Evolutionary conservation across 257 asterid genomes (phyloP).

Genomic region (Ligustrum vulgare): DNA sequence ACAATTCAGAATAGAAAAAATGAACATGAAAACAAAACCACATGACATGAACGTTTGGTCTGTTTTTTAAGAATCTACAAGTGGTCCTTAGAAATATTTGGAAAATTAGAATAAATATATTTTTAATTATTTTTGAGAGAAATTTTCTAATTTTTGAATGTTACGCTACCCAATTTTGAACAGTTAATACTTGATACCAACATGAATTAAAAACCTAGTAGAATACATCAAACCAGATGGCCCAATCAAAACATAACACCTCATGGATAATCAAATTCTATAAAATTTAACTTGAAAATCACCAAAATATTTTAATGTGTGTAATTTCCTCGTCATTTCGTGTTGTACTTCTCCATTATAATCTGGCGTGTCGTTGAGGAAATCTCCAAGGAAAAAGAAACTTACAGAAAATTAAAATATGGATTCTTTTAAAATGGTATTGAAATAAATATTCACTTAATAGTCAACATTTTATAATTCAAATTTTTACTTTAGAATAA

Average conservation of each 20-base stretch:
- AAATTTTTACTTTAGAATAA: too few species aligned
- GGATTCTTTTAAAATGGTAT: too few species aligned
- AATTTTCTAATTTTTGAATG: too few species aligned
- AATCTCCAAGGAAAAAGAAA: not conserved
- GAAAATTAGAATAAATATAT: too few species aligned
- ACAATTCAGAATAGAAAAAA: too few species aligned
- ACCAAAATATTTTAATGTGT: not conserved
- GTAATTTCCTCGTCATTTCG: not conserved
- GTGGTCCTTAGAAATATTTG: too few species aligned
- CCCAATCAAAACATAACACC: slow-evolving; percentile 9
- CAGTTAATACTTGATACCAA: not conserved
- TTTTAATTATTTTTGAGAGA: too few species aligned
- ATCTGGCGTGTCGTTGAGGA: not conserved
- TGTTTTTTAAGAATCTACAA: too few species aligned
- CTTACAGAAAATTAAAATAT: not conserved
- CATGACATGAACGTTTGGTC: too few species aligned
- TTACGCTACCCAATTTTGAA: slow-evolving; percentile 17
- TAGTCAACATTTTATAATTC: not conserved
- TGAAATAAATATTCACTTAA: not conserved
- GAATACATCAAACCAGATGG: not conserved
- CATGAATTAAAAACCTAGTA: slow-evolving; percentile 6
- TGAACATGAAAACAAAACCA: too few species aligned
- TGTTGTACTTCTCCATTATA: not conserved
- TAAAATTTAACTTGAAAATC: too few species aligned
- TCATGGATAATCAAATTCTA: slow-evolving; percentile 7